Base-by-base conservation (phyloP, 169 alveolate genomes). In the Toxoplasma gondii region DNA sequence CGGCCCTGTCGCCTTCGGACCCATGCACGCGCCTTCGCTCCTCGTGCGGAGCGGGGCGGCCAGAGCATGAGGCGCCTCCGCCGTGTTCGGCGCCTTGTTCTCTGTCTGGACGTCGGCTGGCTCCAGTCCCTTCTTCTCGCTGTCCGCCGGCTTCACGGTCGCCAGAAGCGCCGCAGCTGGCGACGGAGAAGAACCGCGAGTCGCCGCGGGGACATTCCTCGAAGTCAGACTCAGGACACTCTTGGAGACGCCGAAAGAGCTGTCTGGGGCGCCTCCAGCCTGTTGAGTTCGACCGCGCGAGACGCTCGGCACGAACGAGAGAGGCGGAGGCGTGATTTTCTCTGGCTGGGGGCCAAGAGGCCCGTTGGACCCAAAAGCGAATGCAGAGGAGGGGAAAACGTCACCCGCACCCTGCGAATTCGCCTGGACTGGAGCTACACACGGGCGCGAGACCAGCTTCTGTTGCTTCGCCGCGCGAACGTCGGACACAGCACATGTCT, bases 161-260 rank as follows among this genome's bases (percentile, higher is more conserved):
- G 83, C 10, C 39, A 38, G 86, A 19, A 38, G 86, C 39, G 45
- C 86, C 86, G 86, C 44, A 4, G 45, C 86, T 1, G 86, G 86
- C 7, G 39, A 78, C 44, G 86, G 86, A 19, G 86, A 78, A 4
- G 86, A 38, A 1, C 86, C 45, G 9, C 49, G 49, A 45, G 45
- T 78, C 29, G 86, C 82, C 39, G 82, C 86, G 7, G 86, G 7
- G 39, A 78, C 86, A 19, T 78, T 78, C 45, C 86, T 7, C 10
- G 86, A 78, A 16, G 86, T 78, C 86, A n/a, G 45, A 38, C 86
- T 78, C 86, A 78, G 43, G 39, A 78, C 86, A n/a, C 86, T 78
- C 86, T 78, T 78, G 49, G 49, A n/a, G 19, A 27, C n/a, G n/a
- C n/a, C 86, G 31, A 78, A 78, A 7, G n/a, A n/a, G 4, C 44